These are phyloP conservation scores for Acanthamoeba culbertsoni DNA, from an alignment of 208 protist genomes.

Conservation along the genomic window DNA sequence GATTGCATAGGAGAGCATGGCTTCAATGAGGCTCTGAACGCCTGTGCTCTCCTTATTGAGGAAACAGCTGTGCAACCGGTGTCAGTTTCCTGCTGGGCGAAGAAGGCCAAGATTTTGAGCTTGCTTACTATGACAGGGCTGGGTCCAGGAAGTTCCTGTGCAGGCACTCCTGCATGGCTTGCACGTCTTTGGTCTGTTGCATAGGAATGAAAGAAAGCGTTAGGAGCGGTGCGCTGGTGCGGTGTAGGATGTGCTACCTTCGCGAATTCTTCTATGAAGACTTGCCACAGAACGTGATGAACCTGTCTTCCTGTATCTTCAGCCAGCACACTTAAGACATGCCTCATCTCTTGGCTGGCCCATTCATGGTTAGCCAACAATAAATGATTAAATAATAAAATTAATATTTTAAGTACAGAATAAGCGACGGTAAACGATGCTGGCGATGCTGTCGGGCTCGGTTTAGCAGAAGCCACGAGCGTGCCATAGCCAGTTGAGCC, in stretches of 20 bases:
- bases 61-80: not conserved
- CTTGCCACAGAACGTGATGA: not conserved
- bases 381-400: not conserved
- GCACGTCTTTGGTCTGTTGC: not conserved
- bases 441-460: not conserved
- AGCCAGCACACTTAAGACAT: not conserved
- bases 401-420: not conserved
- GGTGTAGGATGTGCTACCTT: not conserved
- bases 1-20: not conserved
- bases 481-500: not conserved
- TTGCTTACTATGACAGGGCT: not conserved
- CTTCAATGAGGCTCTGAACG: not conserved
- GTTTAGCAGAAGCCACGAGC: not conserved
- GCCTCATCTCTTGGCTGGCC: slow-evolving; percentile 17
- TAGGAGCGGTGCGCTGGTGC: not conserved
- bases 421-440: not conserved
- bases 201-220: not conserved
- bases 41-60: not conserved
- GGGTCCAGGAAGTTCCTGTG: not conserved
- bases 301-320: not conserved
- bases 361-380: not conserved
- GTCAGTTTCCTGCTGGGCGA: not conserved
- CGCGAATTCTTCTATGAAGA: not conserved
- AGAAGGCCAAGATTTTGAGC: not conserved
- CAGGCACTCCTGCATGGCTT: slow-evolving; percentile 24